These are phyloP conservation scores for Penicillium sp. DNA, from an alignment of 2,329 filamentous ascomycete genomes.

Conservation along the genomic window DNA sequence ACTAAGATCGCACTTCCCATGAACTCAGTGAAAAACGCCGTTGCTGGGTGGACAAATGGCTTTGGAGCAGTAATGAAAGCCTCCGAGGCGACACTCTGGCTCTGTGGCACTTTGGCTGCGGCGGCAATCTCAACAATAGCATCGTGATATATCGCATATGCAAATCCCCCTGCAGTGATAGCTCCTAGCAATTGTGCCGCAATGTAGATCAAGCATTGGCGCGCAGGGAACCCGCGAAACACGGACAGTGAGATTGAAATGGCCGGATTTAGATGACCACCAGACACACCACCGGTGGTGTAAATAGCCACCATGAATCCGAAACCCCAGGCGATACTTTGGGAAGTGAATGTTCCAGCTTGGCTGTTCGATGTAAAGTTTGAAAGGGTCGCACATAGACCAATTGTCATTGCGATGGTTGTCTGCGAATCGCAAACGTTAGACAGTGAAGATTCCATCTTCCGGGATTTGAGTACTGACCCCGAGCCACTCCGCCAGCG, in stretches of 20 bases:
- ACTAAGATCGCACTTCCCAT: slow-evolving; percentile 32
- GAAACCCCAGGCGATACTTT: slow-evolving; percentile 28
- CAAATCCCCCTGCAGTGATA: slow-evolving; percentile 33
- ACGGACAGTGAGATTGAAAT: slow-evolving; percentile 39
- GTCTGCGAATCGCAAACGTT: not conserved
- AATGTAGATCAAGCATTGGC: slow-evolving; percentile 28
- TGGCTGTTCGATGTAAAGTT: slow-evolving; percentile 4
- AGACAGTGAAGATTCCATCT: not conserved
- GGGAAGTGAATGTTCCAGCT: slow-evolving; percentile 23
- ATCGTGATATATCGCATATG: slow-evolving; percentile 38
- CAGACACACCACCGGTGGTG: slow-evolving; percentile 47
- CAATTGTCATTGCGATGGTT: not conserved
- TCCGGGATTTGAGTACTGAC: slow-evolving; percentile 5
- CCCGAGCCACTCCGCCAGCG: slow-evolving; percentile 32
- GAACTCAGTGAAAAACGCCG: slow-evolving; percentile 41
- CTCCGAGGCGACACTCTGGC: slow-evolving; percentile 2
- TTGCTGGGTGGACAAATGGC: not conserved
- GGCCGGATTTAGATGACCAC: slow-evolving; percentile 50
- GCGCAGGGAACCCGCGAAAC: slow-evolving; percentile 36
- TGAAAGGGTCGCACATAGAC: not conserved
- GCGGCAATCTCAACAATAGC: slow-evolving; percentile 28
- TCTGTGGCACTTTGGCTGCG: slow-evolving; percentile 16
- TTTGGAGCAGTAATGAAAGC: not conserved
- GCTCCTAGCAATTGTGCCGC: slow-evolving; percentile 36
- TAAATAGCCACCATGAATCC: slow-evolving; percentile 44